Base-by-base conservation (phyloP, 1,284 basidiomycete genomes). In the Fistulina hepatica region DNA sequence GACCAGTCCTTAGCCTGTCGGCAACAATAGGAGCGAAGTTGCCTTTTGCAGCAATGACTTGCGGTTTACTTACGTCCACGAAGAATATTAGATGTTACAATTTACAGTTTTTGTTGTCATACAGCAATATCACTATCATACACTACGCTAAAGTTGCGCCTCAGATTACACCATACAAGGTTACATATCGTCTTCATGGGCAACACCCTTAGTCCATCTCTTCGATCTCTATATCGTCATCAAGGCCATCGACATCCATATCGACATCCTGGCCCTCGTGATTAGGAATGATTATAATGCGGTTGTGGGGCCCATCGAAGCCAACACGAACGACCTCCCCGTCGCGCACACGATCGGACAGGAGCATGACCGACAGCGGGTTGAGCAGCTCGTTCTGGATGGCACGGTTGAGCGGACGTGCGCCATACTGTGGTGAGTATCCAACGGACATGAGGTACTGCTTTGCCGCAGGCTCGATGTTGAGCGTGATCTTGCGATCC, bases 301-400 rank as follows among this genome's bases (percentile, higher is more conserved):
- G 74, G 59, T 97, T 97, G 47, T 74, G 73, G 21, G 81, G 78
- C 12, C 82, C 76, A 53, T 98, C 91, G 47, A 91, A 92, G 21
- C 73, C 71, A 39, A 97, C 72, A 24, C 63, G 61, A 6, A 88
- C 83, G 1, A 59, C 69, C 59, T 95, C 91, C 24, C 81, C 82
- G 43, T 97, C 91, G 34, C 78, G 71, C 40, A 95, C 66, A 36
- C 78, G 73, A 47, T 86, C 89, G 25, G 86, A 81, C 33, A 98
- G 76, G 34, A 98, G 72, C 64, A 90, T 73, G 43, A 86, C 67
- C 13, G 90, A 91, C 32, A 98, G 65, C 7, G 94, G 94, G 58
- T 95, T 93, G 50, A 98, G 71, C 33, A 98, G 68, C 56, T 97
- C 90, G 52, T 76, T 81, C 60, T 97, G 92, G 52, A 99, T 95